These are phyloP conservation scores for Fusarium paranaense DNA, from an alignment of 2,329 filamentous ascomycete genomes.

Conservation along the genomic window DNA sequence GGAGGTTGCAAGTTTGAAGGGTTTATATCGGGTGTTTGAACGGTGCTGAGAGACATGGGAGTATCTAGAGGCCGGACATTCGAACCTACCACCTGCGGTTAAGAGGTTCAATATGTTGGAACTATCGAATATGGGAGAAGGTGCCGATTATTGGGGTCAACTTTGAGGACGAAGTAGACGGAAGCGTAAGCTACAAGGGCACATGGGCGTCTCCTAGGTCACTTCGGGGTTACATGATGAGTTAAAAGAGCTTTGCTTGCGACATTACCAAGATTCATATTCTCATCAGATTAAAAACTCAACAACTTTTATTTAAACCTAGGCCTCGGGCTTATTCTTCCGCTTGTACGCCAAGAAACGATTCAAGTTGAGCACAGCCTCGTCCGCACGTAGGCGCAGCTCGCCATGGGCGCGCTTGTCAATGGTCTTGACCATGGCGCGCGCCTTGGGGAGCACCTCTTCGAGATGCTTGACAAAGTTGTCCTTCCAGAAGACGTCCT, in stretches of 20 bases:
- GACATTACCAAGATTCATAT: background rate
- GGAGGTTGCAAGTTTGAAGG: constrained; percentile 92
- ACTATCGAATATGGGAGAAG: background rate
- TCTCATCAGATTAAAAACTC: background rate
- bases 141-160: constrained; percentile 4
- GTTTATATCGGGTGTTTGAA: constrained; percentile 94
- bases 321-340: constrained; percentile 61
- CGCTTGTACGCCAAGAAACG: constrained; percentile 75
- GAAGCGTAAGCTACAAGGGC: background rate
- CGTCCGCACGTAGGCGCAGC: constrained; percentile 69
- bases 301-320: constrained; percentile 23
- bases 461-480: constrained; percentile 70
- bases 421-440: constrained; percentile 68
- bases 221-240: background rate
- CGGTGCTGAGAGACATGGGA: constrained; percentile 71
- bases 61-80: constrained; percentile 1
- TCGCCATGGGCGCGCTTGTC: constrained; percentile 70
- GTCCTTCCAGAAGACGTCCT: constrained; percentile 73
- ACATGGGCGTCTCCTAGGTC: background rate
- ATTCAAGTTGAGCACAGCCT: constrained; percentile 69
- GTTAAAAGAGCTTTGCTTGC: background rate
- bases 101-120: background rate
- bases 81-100: constrained; percentile 9
- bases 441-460: constrained; percentile 63
- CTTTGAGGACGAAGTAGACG: background rate